Evolutionary conservation across 208 protist genomes (phyloP).

Genomic region (Angomonas desouzai): DNA sequence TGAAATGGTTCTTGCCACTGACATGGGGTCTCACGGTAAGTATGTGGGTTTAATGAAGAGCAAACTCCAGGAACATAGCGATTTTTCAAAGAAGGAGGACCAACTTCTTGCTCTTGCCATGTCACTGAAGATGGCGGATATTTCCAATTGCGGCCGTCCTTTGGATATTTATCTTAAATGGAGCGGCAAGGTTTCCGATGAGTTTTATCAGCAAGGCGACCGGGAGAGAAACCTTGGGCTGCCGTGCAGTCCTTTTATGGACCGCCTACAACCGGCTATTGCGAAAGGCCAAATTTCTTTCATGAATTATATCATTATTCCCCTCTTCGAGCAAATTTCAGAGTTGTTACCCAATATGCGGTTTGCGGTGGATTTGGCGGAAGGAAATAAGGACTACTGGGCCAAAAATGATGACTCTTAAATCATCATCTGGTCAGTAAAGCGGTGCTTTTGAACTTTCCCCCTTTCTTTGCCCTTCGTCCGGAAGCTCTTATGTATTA

Average conservation of each 20-base stretch:
- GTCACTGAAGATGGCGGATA: constrained; percentile 93
- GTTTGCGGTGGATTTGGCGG: constrained; percentile 68
- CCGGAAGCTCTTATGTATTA: too few species aligned
- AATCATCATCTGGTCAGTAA: neutral
- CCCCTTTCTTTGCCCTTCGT: too few species aligned
- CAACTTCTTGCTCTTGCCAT: constrained; percentile 85
- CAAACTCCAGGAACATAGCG: constrained; percentile 51
- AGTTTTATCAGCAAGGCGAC: constrained; percentile 94
- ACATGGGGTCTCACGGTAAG: constrained; percentile 90
- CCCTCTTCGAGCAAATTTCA: constrained; percentile 84
- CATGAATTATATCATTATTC: constrained; percentile 91
- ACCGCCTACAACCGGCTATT: constrained; percentile 66
- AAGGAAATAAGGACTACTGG: constrained; percentile 85
- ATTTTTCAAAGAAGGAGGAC: constrained; percentile 78
- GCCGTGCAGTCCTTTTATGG: constrained; percentile 92
- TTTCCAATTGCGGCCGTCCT: constrained; percentile 91
- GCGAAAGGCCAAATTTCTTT: constrained; percentile 90
- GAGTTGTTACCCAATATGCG: constrained; percentile 84
- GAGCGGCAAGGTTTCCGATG: constrained; percentile 86
- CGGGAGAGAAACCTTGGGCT: constrained; percentile 81
- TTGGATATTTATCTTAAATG: constrained; percentile 88
- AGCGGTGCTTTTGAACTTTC: neutral
- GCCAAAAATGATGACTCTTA: constrained; percentile 48
- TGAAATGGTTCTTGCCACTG: constrained; percentile 93
- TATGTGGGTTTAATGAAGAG: constrained; percentile 67